Percentiles rank a stretch among this genome's conserved stretches.
Conservation (phyloP, 2,329 filamentous ascomycete genomes). For the Neophaeococcomyces aloes region DNA sequence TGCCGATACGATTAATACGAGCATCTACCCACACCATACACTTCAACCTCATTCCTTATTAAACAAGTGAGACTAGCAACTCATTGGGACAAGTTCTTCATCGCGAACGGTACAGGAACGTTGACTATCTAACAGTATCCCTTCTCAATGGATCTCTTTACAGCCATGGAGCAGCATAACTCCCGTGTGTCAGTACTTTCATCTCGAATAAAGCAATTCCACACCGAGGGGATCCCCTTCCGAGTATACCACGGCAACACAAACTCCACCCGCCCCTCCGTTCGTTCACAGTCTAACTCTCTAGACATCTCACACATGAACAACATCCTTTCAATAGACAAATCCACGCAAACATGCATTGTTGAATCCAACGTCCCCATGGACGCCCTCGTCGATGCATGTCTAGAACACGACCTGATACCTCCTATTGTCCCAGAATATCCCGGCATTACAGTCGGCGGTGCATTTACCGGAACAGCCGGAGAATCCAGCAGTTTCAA, state of each 20-base stretch:
- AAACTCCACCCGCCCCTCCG: slow-evolving; percentile 40
- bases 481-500: slow-evolving; percentile 61
- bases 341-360: slow-evolving; percentile 43
- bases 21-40: too few species aligned
- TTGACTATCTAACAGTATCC: too few species aligned
- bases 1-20: too few species aligned
- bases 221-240: slow-evolving; percentile 31
- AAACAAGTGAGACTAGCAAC: too few species aligned
- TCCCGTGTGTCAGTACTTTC: not conserved
- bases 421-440: slow-evolving; percentile 63
- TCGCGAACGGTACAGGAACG: too few species aligned
- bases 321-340: slow-evolving; percentile 53
- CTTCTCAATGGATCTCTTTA: not conserved
- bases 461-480: slow-evolving; percentile 56
- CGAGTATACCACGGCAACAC: slow-evolving; percentile 50
- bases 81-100: too few species aligned
- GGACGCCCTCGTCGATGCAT: slow-evolving; percentile 51
- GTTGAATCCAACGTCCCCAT: slow-evolving; percentile 62
- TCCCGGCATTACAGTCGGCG: slow-evolving; percentile 60
- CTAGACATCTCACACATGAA: slow-evolving; percentile 58
- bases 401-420: slow-evolving; percentile 46
- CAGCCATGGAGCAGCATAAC: slow-evolving; percentile 2
- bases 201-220: slow-evolving; percentile 15
- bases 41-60: too few species aligned
- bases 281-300: slow-evolving; percentile 25